phyloP scores from a whole-genome alignment of 306 rosid species.

The Fragaria vesca region DNA sequence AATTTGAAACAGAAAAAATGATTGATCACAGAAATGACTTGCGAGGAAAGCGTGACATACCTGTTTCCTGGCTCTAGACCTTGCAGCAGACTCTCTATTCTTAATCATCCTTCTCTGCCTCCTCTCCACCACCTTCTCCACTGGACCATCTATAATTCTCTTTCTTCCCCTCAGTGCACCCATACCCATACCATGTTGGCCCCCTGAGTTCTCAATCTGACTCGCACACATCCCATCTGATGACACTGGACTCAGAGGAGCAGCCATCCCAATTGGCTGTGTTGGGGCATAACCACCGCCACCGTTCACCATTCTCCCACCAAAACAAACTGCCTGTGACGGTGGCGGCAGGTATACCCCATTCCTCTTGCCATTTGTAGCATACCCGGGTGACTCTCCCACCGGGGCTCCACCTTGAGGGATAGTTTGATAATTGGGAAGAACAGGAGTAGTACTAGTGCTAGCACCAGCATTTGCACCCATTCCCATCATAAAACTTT shows the following conservation, averaged over 20 bases:
- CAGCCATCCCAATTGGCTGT: slow-evolving; percentile 40
- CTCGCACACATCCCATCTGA: slow-evolving; percentile 56
- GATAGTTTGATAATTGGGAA: slow-evolving; percentile 37
- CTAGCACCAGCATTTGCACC: slow-evolving; percentile 23
- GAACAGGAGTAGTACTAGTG: slow-evolving; percentile 24
- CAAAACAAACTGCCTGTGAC: slow-evolving; percentile 39
- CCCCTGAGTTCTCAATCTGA: slow-evolving; percentile 43
- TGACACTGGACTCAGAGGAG: slow-evolving; percentile 62
- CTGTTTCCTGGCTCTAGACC: slow-evolving; percentile 98
- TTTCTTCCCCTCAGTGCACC: slow-evolving; percentile 68
- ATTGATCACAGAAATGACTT: not conserved
- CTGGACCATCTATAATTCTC: slow-evolving; percentile 72
- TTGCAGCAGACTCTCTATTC: slow-evolving; percentile 93
- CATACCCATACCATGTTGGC: slow-evolving; percentile 57
- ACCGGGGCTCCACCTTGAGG: slow-evolving; percentile 32
- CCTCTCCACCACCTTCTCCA: slow-evolving; percentile 90
- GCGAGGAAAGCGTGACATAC: slow-evolving; percentile 16
- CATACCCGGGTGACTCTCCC: slow-evolving; percentile 51
- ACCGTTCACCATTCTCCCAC: slow-evolving; percentile 63
- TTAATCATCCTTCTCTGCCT: slow-evolving; percentile 97
- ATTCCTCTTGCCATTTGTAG: slow-evolving; percentile 48
- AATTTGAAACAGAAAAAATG: not conserved
- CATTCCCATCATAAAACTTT: slow-evolving; percentile 31
- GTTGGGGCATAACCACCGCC: slow-evolving; percentile 46
- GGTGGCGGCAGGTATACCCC: slow-evolving; percentile 28